Conservation (phyloP, 1,139 yeast genomes). For the Geotrichum candidum region DNA sequence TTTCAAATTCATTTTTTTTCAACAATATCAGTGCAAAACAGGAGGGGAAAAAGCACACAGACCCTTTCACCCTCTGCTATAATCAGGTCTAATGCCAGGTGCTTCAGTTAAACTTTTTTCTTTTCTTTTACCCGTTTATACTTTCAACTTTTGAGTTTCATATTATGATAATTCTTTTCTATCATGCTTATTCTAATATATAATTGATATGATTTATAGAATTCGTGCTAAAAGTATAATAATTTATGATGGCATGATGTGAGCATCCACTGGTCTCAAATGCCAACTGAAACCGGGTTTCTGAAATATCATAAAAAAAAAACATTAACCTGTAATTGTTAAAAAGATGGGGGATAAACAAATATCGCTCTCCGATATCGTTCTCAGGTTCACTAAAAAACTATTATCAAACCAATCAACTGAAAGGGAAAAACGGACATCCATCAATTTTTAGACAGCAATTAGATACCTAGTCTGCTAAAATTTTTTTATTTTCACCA, state of each 20-base stretch:
- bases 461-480: neutral
- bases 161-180: neutral
- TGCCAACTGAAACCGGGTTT: neutral
- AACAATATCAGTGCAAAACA: too few relatives aligned
- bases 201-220: too few relatives aligned
- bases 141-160: neutral
- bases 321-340: too few relatives aligned
- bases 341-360: neutral
- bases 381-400: neutral
- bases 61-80: too few relatives aligned
- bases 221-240: neutral
- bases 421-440: neutral
- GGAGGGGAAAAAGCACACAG: too few relatives aligned
- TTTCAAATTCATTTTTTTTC: too few relatives aligned
- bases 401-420: neutral
- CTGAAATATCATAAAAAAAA: neutral
- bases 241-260: neutral
- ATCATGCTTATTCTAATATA: too few relatives aligned
- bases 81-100: neutral
- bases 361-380: neutral
- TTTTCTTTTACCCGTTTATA: neutral
- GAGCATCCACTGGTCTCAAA: neutral
- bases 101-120: neutral
- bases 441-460: neutral
- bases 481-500: neutral